phyloP scores from a whole-genome alignment of 106 monocot genomes.

The Triglochin maritima region DNA sequence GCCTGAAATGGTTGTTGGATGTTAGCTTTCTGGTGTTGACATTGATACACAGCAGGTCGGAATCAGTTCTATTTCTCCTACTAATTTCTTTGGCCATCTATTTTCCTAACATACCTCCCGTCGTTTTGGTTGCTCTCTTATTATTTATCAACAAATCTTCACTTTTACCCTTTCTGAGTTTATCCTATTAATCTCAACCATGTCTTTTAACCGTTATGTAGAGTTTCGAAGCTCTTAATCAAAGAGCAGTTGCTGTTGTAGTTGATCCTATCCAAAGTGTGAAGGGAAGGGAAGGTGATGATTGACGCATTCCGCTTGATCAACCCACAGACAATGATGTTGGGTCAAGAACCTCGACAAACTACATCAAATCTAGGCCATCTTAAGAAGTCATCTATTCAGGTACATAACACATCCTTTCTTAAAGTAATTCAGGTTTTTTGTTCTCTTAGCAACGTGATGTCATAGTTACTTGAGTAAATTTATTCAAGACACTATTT shows the following conservation, averaged over 20 bases:
- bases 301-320: constrained; percentile 97
- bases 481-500: not conserved
- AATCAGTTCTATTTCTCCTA: too few relatives aligned
- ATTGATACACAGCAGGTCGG: constrained; percentile 95
- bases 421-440: too few relatives aligned
- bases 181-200: too few relatives aligned
- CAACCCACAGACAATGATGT: constrained; percentile 99
- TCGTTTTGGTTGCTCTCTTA: too few relatives aligned
- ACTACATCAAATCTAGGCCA: constrained; percentile 90
- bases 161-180: too few relatives aligned
- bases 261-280: constrained; percentile 97
- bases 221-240: constrained; percentile 97
- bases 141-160: too few relatives aligned
- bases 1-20: constrained; percentile 98
- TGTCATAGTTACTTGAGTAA: too few relatives aligned
- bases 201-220: constrained; percentile 5
- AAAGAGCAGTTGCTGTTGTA: constrained; percentile 92
- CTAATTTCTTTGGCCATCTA: too few relatives aligned
- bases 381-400: constrained; percentile 92
- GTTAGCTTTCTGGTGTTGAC: constrained; percentile 99
- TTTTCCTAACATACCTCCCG: too few relatives aligned
- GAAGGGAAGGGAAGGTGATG: constrained; percentile 95
- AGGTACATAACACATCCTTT: constrained; percentile 20
- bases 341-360: constrained; percentile 94
- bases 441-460: too few relatives aligned